Evolutionary conservation across 805 yeast species (phyloP).

Genomic region (Schizosaccharomyces japonicus): DNA sequence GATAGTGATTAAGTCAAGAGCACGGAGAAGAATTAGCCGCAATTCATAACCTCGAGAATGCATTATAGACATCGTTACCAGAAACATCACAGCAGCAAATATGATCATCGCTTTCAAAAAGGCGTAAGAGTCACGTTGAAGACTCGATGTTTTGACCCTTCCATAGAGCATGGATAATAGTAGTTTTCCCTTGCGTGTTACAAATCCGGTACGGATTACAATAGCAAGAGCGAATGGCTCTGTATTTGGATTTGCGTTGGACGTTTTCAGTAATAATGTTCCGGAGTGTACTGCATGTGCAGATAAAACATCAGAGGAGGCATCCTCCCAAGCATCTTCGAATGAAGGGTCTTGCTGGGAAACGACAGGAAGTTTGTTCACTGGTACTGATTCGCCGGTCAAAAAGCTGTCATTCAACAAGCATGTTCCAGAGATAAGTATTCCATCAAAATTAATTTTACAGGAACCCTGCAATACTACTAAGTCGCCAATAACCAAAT

Average conservation of each 20-base stretch:
- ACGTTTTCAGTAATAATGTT: conserved; percentile 58
- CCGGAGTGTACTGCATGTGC: conserved; percentile 68
- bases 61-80: too few species aligned
- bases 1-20: conserved; percentile 79
- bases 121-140: conserved; percentile 80
- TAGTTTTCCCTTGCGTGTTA: conserved; percentile 83
- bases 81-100: conserved; percentile 56
- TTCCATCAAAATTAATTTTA: conserved; percentile 84
- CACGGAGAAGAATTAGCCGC: conserved; percentile 55
- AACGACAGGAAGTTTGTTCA: conserved; percentile 49
- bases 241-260: conserved; percentile 19
- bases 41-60: too few species aligned
- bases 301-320: conserved; percentile 24
- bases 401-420: conserved; percentile 94
- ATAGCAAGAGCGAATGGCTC: conserved; percentile 66
- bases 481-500: conserved; percentile 86
- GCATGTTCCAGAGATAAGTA: conserved; percentile 72
- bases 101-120: conserved; percentile 84
- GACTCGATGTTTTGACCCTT: conserved; percentile 75
- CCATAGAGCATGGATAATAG: conserved; percentile 92
- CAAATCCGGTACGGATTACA: conserved; percentile 74
- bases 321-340: background rate
- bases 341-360: conserved; percentile 27
- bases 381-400: conserved; percentile 96
- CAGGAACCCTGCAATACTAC: conserved; percentile 67